Percentiles rank a stretch among this genome's conserved stretches.
Conservation (phyloP, 2,329 filamentous ascomycete species). For the Talaromyces sp. region DNA sequence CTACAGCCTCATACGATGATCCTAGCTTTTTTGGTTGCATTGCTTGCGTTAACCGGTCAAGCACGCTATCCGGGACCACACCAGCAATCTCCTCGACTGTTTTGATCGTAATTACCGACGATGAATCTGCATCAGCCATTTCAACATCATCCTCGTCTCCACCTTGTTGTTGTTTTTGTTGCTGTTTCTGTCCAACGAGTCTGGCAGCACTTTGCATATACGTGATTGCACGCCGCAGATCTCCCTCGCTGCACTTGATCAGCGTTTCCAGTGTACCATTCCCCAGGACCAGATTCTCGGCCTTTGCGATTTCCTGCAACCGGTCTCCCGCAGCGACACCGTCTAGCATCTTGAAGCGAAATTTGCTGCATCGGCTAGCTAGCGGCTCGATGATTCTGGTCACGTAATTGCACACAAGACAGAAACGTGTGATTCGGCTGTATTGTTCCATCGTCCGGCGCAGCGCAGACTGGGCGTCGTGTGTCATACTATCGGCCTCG, state of each 20-base stretch:
- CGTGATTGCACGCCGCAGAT: conserved; percentile 93
- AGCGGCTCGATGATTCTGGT: conserved; percentile 96
- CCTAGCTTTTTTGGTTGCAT: conserved; percentile 67
- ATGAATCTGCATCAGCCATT: conserved; percentile 54
- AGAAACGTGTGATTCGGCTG: conserved; percentile 92
- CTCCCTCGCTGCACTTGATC: conserved; percentile 84
- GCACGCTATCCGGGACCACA: conserved; percentile 73
- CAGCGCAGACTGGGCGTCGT: conserved; percentile 91
- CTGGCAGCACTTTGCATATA: conserved; percentile 92
- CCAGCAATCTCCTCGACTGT: conserved; percentile 94
- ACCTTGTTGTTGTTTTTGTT: conserved; percentile 31
- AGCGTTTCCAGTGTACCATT: conserved; percentile 77
- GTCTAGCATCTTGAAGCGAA: conserved; percentile 94
- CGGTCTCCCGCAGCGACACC: conserved; percentile 75
- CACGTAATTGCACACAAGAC: conserved; percentile 97
- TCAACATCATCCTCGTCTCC: conserved; percentile 55
- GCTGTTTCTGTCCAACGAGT: conserved; percentile 63
- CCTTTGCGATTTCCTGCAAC: conserved; percentile 73
- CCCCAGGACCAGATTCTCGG: conserved; percentile 72
- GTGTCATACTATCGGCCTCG: conserved; percentile 98
- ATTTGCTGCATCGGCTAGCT: conserved; percentile 90
- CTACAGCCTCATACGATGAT: conserved; percentile 67
- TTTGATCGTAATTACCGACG: conserved; percentile 62
- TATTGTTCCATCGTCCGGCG: conserved; percentile 98
- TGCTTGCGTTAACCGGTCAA: conserved; percentile 66